Evolutionary conservation across 352 stramenopile genomes (phyloP), one percentile per base, ranked within the genome.

Genomic region (Globisporangium splendens): DNA sequence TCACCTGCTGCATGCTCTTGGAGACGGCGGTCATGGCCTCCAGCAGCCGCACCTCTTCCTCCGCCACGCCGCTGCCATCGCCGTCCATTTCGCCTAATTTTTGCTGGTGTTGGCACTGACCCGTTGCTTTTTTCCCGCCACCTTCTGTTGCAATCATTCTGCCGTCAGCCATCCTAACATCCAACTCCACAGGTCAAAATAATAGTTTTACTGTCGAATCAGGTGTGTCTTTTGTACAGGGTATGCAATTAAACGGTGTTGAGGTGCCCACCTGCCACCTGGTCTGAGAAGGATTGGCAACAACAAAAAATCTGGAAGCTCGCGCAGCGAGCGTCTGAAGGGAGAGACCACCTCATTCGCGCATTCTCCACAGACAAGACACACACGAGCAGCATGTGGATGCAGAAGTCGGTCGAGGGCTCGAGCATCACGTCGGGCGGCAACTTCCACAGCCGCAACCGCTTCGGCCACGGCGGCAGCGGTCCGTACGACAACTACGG

Each of bases 341-440:
- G 13, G 39, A 18, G 22, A 48, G 35, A 28, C 28, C 21, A 7
- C 39, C 24, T 35, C 39, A 56, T 56, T 43, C 50, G 50, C 33
- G 39, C 38, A 21, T 47, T 46, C 28, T 17, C 57, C 6, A 10
- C 41, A 44, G 17, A 46, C 18, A 4, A 49, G 18, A 50, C 28
- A 59, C n/a, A 53, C 18, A 50, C 28, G 13, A 18, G 39, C 39
- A 64, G n/a, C 21, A 75, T 75, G 67, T 89, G 79, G 79, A 89
- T 89, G 79, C 79, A 89, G 44, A 77, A 85, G 49, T 83, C 72
- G 21, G 75, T 79, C 46, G 74, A 76, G 42, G 66, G 73, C 54
- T 54, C 66, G 33, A 73, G 70, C 46, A 63, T 75, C 60, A 63
- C 68, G 38, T 56, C 54, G 17, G 57, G 55, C 48, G 69, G 72